Evolutionary conservation across 225 moss, liverwort and hornwort species (phyloP), one percentile per base, ranked within the genome.

Genomic region (Bryum argenteum): DNA sequence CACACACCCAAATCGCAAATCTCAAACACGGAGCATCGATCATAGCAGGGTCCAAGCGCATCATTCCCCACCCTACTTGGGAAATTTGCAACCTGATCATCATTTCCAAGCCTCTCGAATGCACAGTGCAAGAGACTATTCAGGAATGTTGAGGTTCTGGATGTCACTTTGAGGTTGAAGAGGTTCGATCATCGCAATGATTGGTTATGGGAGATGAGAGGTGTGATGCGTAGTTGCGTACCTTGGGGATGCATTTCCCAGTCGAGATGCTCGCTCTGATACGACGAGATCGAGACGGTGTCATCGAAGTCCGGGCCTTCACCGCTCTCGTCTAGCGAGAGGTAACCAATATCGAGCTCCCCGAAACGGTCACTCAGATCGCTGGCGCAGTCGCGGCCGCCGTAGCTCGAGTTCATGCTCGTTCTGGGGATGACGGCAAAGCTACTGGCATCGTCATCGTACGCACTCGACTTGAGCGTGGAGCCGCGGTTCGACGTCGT

Each of bases 361-460:
- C 86, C 86, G 38, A 86, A 86, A 11, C 86, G 72, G 45, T 72
- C 80, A 37, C 80, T 80, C 14, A 83, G 47, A 16, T 83, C 77
- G 57, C 86, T 86, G 1, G 62, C 78, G 45, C 62, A 67, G 65
- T 78, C 80, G 11, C 73, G 73, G 17, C 40, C 63, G 17, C 70
- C 51, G n/a, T 67, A 71, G 71, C 86, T 86, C 0, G 86, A 83
- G 33, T 83, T 83, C 68, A 83, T 60, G 57, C 83, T 83, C 38
- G 86, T 86, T 8, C 86, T 65, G 16, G 86, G 83, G 8, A 86
- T 53, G 10, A 86, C 58, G 1, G 86, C 86, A 57, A 86, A 86
- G 78, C 82, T 86, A 40, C 86, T 86, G 0, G 86, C 86, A 12
- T 86, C 86, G 51, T 86, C 86, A n/a, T 86, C 86, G 26, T 71